Evolutionary conservation across 192 early-diverging fungal species (phyloP), one percentile per base, ranked within the genome.

Genomic region (Coemansia sp.): DNA sequence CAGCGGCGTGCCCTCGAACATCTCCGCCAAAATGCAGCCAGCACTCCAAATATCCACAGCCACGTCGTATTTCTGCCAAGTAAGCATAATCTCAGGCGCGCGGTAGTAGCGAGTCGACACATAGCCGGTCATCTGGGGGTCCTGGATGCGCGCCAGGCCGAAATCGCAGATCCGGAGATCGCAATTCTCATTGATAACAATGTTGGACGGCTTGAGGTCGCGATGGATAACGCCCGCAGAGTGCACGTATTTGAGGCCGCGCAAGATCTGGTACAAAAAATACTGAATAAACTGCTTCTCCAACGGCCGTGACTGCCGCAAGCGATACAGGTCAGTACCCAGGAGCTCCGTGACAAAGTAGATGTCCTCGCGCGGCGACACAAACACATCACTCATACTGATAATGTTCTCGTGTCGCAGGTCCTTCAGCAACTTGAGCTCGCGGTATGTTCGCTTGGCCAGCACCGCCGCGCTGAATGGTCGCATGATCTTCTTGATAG

Each of bases 151-250:
- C 5, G 97, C 97, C 50, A 99, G 78, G 6, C 97, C 97, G 79
- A 99, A 96, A 79, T 99, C 97, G 80, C 95, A 97, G 70, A 99
- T 99, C 86, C 95, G 97, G 45, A 98, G 86, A 74, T 98, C 97
- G 72, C 97, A 97, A 83, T 98, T 96, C 71, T 96, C 95, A 72
- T 97, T 97, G 69, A 98, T 90, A 27, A 98, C 87, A 79, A 98
- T 94, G 69, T 98, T 98, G 77, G 91, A 92, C 13, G 97, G 97
- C 88, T 95, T 95, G 85, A 98, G 84, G 68, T 97, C 97, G 67
- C 97, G 87, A 78, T 99, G 97, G 45, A 97, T 89, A 42, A 97
- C 95, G 37, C 94, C 95, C 31, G 95, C 95, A 2, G 92, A 93
- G 84, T 99, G 97, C 21, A 99, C 88, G 71, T 97, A 99, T 83